Conservation (phyloP, 257 asterid species). For the Nicotiana sylvestris region DNA sequence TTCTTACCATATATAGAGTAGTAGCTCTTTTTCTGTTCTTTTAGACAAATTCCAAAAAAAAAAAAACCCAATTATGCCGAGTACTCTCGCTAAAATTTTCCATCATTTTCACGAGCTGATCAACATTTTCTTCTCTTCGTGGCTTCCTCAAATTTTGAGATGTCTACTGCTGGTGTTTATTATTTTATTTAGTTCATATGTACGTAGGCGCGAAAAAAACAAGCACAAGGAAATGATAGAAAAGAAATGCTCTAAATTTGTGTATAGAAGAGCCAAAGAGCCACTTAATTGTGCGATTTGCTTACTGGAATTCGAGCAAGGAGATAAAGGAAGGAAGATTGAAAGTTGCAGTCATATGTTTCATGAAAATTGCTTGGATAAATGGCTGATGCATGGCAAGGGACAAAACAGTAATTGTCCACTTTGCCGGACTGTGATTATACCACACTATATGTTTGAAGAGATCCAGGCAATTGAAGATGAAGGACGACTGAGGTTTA, state of each 20-base stretch:
- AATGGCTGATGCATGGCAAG: background rate
- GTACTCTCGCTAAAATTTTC: slow-evolving; percentile 30
- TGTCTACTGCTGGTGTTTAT: slow-evolving; percentile 22
- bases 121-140: slow-evolving; percentile 16
- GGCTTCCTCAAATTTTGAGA: slow-evolving; percentile 40
- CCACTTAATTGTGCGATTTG: background rate
- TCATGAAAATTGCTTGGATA: background rate
- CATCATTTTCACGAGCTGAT: slow-evolving; percentile 22
- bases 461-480: no score
- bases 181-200: slow-evolving; percentile 20
- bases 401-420: background rate
- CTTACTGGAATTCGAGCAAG: background rate
- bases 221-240: slow-evolving; percentile 30
- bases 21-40: no score
- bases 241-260: slow-evolving; percentile 30
- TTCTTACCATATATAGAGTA: no score
- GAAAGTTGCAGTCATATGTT: background rate
- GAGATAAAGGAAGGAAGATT: background rate
- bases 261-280: slow-evolving; percentile 1
- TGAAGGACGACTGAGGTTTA: no score
- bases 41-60: no score
- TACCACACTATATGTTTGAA: no score
- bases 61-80: slow-evolving; percentile 16
- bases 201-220: slow-evolving; percentile 10
- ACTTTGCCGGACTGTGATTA: no score